Percentiles rank a stretch among this genome's conserved stretches.
Evolutionary conservation across 768 basidiomycete genomes (phyloP).

Genomic region (Lepiota subincarnata): DNA sequence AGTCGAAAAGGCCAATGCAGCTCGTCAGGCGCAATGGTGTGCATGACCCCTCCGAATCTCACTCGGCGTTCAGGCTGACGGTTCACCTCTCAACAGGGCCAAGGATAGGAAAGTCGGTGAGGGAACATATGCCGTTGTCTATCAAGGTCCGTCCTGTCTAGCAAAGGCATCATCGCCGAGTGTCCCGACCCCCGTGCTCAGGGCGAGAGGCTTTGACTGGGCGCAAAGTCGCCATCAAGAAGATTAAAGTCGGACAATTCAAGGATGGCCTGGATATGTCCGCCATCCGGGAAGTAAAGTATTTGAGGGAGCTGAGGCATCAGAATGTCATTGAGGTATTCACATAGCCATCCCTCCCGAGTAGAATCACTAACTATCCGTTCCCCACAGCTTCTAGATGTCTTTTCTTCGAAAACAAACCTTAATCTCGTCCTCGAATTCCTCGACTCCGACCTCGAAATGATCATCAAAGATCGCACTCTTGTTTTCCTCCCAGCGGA

Average conservation of each 20-base stretch:
- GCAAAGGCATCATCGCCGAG: not conserved
- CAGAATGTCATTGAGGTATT: conserved; percentile 90
- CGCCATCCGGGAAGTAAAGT: conserved; percentile 97
- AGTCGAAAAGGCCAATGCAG: conserved; percentile 74
- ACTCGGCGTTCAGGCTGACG: not conserved
- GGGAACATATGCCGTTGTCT: conserved; percentile 96
- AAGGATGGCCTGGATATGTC: conserved; percentile 99
- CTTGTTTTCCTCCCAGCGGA: conserved; percentile 93
- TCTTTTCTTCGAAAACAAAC: conserved; percentile 95
- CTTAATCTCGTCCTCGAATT: conserved; percentile 97
- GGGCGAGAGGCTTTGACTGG: conserved; percentile 73
- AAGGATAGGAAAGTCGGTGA: conserved; percentile 84
- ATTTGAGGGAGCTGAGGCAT: conserved; percentile 89
- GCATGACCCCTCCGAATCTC: conserved; percentile 11
- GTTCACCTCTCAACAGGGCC: conserved; percentile 39
- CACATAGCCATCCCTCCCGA: not conserved
- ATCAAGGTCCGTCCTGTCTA: conserved; percentile 57
- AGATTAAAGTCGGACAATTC: conserved; percentile 94
- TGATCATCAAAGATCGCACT: conserved; percentile 90
- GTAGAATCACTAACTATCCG: not conserved
- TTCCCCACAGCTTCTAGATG: conserved; percentile 75
- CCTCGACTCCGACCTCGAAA: conserved; percentile 93
- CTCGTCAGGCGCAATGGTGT: conserved; percentile 67
- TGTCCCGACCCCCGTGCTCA: conserved; percentile 22
- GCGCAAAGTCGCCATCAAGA: conserved; percentile 94